Evolutionary conservation across 2,329 filamentous ascomycete species (phyloP), one percentile per base, ranked within the genome.

Genomic region (Aspergillus neoniger): DNA sequence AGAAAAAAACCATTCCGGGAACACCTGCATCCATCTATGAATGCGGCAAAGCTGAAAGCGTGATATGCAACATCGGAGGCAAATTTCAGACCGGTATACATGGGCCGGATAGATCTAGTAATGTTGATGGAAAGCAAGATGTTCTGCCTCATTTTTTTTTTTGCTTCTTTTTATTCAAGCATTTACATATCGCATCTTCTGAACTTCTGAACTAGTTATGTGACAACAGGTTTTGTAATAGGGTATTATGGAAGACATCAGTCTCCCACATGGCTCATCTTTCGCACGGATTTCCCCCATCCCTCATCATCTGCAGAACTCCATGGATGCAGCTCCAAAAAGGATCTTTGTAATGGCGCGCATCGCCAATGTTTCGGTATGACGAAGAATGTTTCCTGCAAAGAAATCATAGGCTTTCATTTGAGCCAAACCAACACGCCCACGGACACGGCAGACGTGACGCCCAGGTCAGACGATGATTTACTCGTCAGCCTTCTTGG

Each of bases 401-500:
- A 54, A 58, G 57, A 55, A 58, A 57, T 67, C 61, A 54, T 61
- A 65, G 59, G 61, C 57, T 60, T 61, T 63, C 60, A 63, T 55
- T 62, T 63, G 43, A 54, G 38, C 53, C 64, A 60, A 55, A 58
- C 48, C 56, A 39, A 63, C 30, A 57, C 47, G 57, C 56, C 61
- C 52, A 48, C 55, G 54, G 54, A 59, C 64, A 65, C 62, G 62
- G 50, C 55, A 65, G 61, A 57, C 41, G 50, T 60, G 56, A 55
- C 64, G 54, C 41, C 56, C 54, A 52, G 12, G 64, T 61, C 55
- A 61, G 25, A 43, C 32, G 57, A 54, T 61, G 47, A 59, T 72
- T 72, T 78, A 81, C 71, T 80, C 76, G 4, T 73, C 69, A 15
- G 74, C 68, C 76, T 83, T 82, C 70, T 78, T 79, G 54, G 77